Base-by-base conservation (phyloP, 768 basidiomycete genomes). In the Leccinum imitatum region DNA sequence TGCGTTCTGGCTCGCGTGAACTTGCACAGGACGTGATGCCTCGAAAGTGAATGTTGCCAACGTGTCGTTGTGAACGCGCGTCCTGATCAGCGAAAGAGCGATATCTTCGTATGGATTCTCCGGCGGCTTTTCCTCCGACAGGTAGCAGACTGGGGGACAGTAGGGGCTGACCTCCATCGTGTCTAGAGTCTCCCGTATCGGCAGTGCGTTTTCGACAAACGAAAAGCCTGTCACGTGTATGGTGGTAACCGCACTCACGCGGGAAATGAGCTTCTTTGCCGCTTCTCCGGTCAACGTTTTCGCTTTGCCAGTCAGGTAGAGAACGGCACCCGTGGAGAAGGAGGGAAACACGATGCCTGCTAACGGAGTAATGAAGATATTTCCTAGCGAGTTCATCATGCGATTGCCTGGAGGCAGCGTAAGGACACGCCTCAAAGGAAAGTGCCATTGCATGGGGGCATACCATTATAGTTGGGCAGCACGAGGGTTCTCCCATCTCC, bases 401-500 rank as follows among this genome's bases (percentile, higher is more conserved):
- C 85, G 78, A 65, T 88, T 87, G 1, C 86, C 85, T 85, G 48
- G 2, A 48, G 15, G 7, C 6, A 44, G 25, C 19, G 3, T 62
- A 41, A 62, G 31, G 7, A 48, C 14, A 19, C 3, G 3, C 10
- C 30, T 7, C 33, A n/a, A 31, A 56, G 60, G 55, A 1, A 10
- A 13, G 11, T 0, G 0, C 23, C 3, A 27, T 21, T 31, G 62
- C 48, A 48, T 7, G 44, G 19, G 14, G 46, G 17, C 35, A 50
- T n/a, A 69, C 86, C 86, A 57, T 82, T 82, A 66, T 79, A 87
- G 67, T 89, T 87, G 0, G 87, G 87, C 6, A 87, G 59, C 2
- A 82, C 77, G 3, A 87, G 61, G 0, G 83, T 87, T 37, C 82
- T 77, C 14, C 81, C 78, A 62, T 87, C 82, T 1, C 76, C 78